Evolutionary conservation across 2,329 filamentous ascomycete species (phyloP).

Genomic region (Neonectria faginata): DNA sequence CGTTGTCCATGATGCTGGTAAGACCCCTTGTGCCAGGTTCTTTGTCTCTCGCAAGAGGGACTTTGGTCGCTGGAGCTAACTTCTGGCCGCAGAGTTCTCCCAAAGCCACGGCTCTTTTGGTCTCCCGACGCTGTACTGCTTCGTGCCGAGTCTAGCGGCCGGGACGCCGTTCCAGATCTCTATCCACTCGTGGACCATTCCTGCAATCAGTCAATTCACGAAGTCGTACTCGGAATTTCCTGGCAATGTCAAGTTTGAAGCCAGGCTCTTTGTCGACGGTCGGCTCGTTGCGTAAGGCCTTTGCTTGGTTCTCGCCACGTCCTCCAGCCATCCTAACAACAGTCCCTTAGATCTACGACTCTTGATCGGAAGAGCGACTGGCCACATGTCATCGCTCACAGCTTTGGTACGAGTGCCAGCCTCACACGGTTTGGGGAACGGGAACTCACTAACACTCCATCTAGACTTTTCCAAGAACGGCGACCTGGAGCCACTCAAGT

Average conservation of each 20-base stretch:
- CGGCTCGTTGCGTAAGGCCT: constrained; percentile 66
- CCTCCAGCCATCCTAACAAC: constrained; percentile 1
- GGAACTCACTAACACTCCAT: constrained; percentile 8
- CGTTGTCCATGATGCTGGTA: constrained; percentile 67
- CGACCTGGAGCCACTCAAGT: constrained; percentile 72
- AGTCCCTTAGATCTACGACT: constrained; percentile 61
- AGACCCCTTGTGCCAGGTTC: constrained; percentile 24
- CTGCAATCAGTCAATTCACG: constrained; percentile 68
- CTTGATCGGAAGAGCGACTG: constrained; percentile 64
- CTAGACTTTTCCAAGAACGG: constrained; percentile 67
- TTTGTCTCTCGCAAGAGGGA: background rate
- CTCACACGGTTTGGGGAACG: fast-evolving
- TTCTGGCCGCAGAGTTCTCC: constrained; percentile 59
- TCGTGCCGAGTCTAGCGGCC: constrained; percentile 72
- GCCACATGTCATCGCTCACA: constrained; percentile 62
- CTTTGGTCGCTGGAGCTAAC: constrained; percentile 13
- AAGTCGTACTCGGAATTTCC: constrained; percentile 66
- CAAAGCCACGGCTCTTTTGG: constrained; percentile 61
- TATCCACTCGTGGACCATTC: constrained; percentile 78
- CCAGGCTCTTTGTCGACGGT: constrained; percentile 77
- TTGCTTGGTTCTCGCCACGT: background rate
- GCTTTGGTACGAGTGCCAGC: constrained; percentile 52
- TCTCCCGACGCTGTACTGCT: constrained; percentile 77
- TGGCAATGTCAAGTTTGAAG: constrained; percentile 71
- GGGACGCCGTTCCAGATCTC: constrained; percentile 76